Evolutionary conservation across 2,329 filamentous ascomycete genomes (phyloP).

Genomic region (Colletotrichum salicis): DNA sequence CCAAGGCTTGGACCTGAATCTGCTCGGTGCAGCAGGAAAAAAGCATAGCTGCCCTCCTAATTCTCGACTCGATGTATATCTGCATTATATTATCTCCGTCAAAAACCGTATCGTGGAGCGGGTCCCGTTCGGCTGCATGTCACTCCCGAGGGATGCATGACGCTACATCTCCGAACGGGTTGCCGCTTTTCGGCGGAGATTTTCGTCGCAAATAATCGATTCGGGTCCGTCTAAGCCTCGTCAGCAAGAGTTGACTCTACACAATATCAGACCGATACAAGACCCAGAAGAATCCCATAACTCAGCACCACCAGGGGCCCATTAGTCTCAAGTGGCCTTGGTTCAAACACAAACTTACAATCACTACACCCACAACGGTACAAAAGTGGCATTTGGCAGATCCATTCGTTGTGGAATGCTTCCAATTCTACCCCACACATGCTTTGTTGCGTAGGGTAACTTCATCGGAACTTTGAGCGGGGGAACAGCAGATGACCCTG

Average conservation of each 20-base stretch:
- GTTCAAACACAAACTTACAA: slow-evolving; percentile 3
- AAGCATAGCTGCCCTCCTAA: neutral
- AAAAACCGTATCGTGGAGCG: neutral
- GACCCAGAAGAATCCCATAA: neutral
- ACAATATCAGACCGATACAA: neutral
- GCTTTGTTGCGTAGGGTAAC: neutral
- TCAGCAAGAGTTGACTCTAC: neutral
- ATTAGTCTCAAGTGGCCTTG: neutral
- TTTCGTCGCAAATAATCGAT: neutral
- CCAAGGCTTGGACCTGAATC: neutral
- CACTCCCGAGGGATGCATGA: slow-evolving; percentile 12
- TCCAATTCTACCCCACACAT: neutral
- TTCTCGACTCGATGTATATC: neutral
- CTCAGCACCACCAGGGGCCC: neutral
- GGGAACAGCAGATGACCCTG: neutral
- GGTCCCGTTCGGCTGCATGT: slow-evolving; percentile 6
- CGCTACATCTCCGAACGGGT: slow-evolving; percentile 10
- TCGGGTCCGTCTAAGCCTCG: neutral
- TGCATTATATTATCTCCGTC: neutral
- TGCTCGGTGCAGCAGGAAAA: neutral
- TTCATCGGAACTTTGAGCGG: slow-evolving; percentile 18
- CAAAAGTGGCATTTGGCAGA: slow-evolving; percentile 17
- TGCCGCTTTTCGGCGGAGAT: slow-evolving; percentile 2
- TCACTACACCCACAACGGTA: neutral
- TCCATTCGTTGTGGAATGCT: neutral